Conservation (phyloP, 2,329 filamentous ascomycete species). For the Fusarium subtropicale region DNA sequence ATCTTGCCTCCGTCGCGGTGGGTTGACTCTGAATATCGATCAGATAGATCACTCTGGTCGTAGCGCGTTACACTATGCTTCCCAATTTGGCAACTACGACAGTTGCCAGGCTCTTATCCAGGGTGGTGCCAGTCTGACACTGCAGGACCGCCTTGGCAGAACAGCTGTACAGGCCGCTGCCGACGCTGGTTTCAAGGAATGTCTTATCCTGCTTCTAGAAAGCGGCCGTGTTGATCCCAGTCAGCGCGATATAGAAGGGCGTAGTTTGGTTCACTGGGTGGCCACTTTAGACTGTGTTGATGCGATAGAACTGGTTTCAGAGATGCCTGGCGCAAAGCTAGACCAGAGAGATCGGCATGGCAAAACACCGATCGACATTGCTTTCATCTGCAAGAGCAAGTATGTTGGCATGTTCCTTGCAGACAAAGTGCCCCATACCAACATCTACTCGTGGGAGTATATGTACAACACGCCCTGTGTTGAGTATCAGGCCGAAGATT, state of each 20-base stretch:
- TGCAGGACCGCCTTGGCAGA: background rate
- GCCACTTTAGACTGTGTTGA: background rate
- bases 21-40: background rate
- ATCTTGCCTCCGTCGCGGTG: background rate
- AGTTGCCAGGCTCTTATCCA: background rate
- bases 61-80: background rate
- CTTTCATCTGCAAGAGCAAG: background rate
- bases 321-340: background rate
- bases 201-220: background rate
- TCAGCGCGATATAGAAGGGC: background rate
- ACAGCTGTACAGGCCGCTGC: background rate
- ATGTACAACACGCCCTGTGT: background rate
- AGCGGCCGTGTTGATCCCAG: background rate
- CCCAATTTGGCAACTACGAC: background rate
- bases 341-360: background rate
- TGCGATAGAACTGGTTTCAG: background rate
- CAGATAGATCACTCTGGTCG: background rate
- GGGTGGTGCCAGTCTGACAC: background rate
- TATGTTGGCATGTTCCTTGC: background rate
- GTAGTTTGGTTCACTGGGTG: background rate
- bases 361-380: background rate
- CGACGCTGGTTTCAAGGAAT: background rate
- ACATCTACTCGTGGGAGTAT: background rate
- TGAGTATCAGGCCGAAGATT: background rate
- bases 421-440: background rate